phyloP scores from a whole-genome alignment of 495 filamentous ascomycete genomes.

The Annulohypoxylon maeteangense region DNA sequence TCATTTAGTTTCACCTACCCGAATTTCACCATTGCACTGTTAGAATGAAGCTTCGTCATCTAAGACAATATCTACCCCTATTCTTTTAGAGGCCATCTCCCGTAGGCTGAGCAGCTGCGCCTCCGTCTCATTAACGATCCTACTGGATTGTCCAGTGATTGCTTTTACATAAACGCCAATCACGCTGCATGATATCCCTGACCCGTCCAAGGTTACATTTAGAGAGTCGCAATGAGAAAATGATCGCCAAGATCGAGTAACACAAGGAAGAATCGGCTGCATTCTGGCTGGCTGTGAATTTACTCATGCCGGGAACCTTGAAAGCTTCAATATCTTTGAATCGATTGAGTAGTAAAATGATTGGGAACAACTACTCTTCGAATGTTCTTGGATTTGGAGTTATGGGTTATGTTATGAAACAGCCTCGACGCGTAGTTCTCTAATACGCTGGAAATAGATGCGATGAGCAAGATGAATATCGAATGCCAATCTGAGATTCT shows the following conservation, averaged over 20 bases:
- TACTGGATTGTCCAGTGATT: constrained; percentile 1
- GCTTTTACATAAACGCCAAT: constrained; percentile 12
- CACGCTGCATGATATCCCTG: constrained; percentile 3
- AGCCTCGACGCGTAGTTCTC: no score
- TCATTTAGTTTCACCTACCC: background rate
- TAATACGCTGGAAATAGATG: background rate
- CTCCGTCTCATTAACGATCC: constrained; percentile 12
- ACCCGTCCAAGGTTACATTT: constrained; percentile 17
- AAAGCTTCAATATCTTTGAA: background rate
- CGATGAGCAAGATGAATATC: no score
- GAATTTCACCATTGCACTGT: background rate
- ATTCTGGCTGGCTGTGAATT: background rate
- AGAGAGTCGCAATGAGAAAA: background rate
- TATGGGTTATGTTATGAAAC: background rate
- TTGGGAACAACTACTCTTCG: background rate
- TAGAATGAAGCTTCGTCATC: background rate
- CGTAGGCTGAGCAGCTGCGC: constrained; percentile 5
- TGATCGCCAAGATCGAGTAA: constrained; percentile 6
- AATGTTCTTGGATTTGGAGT: background rate
- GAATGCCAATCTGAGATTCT: no score
- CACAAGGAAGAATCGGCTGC: background rate
- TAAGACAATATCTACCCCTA: background rate
- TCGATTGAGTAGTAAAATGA: background rate
- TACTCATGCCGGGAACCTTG: background rate
- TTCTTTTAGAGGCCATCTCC: background rate